Base-by-base conservation (phyloP, 768 basidiomycete genomes). In the Leccinum uliginosum region DNA sequence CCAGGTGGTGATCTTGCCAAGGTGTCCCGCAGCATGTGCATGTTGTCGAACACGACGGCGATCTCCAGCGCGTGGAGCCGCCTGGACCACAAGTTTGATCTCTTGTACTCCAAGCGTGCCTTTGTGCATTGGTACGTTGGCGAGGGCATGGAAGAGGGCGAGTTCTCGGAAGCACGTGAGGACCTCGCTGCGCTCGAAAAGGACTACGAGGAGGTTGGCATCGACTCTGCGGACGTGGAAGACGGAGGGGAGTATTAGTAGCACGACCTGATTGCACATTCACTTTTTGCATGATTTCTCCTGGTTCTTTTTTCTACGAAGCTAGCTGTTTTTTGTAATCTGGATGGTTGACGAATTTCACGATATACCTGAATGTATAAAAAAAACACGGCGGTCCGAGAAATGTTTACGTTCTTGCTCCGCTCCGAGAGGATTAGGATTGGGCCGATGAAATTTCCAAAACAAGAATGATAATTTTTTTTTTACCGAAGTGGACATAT, bases 161-260 rank as follows among this genome's bases (percentile, higher is more conserved):
- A 99, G 78, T 98, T 98, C 79, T 95, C 93, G 19, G 96, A 98
- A 78, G 96, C 96, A 19, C 89, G 96, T 58, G 97, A 99, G 77
- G 96, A 99, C 73, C 87, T 99, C 56, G 97, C 96, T n/a, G 96
- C 96, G n/a, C 85, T 99, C 54, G 96, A 98, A 81, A 97, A 93
- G 74, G 93, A 93, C 63, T 94, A 93, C 66, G 91, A 93, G 72
- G 92, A 97, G 71, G 93, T 87, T 62, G 83, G 85, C 52, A 77
- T 75, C 27, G 76, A 77, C 67, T 80, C 79, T 43, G 80, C 78
- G 4, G 79, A 80, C 40, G 75, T 59, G 17, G 79, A 83, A 69
- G 83, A 82, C 58, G 75, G 63, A 48, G 78, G 75, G 58, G 78
- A 80, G 66, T 80, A 80, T 67, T 80, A 73, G 63, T 57, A 44